Evolutionary conservation across 441 rosid genomes (phyloP).

Genomic region (Metrosideros polymorpha): DNA sequence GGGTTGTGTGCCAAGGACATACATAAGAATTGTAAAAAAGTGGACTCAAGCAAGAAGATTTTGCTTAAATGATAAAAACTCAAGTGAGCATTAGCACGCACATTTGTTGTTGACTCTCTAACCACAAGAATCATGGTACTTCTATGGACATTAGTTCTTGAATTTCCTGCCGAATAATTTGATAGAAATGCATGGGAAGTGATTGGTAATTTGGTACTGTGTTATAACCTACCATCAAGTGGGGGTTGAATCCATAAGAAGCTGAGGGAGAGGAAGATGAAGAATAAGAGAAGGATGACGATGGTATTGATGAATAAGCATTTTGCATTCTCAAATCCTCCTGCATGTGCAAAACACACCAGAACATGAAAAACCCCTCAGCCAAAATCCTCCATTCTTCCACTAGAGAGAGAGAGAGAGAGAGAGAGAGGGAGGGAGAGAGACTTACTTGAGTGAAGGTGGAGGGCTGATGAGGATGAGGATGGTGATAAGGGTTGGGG

Average conservation of each 20-base stretch:
- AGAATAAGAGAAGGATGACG: conserved; percentile 52
- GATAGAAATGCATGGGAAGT: neutral
- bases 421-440: neutral
- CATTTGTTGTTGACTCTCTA: neutral
- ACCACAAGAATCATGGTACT: neutral
- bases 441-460: neutral
- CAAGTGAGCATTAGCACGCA: neutral
- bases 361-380: neutral
- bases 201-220: neutral
- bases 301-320: conserved; percentile 33
- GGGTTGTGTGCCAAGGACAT: neutral
- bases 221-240: conserved; percentile 37
- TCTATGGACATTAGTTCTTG: neutral
- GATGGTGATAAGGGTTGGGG: conserved; percentile 32
- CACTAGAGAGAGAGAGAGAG: neutral
- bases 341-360: conserved; percentile 30
- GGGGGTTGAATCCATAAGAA: conserved; percentile 55
- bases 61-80: neutral
- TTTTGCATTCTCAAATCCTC: conserved; percentile 62
- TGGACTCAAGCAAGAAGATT: neutral
- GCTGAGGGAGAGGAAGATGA: conserved; percentile 38
- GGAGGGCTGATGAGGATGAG: conserved; percentile 14
- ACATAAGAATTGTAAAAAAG: neutral
- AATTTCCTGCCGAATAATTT: neutral
- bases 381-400: neutral